phyloP scores from a whole-genome alignment of 306 rosid genomes.

The Gastrolobium villosum region DNA sequence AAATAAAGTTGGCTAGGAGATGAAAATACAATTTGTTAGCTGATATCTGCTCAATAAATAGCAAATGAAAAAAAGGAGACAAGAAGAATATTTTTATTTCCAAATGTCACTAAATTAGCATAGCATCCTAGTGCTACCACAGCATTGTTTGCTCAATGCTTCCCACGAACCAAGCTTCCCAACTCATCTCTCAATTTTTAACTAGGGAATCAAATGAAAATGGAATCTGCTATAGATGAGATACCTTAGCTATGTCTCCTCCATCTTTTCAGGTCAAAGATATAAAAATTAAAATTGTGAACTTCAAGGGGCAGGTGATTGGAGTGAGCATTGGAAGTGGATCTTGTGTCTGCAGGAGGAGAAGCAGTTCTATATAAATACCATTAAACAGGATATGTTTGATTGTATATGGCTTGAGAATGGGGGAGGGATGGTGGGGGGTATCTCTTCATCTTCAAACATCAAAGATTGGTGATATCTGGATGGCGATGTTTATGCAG shows the following conservation, averaged over 20 bases:
- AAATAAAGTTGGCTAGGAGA: background rate
- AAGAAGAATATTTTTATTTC: constrained; percentile 26
- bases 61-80: constrained; percentile 33
- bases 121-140: constrained; percentile 12
- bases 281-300: too few species aligned
- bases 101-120: background rate
- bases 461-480: background rate
- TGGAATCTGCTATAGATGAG: constrained; percentile 5
- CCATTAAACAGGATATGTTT: background rate
- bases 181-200: constrained; percentile 37
- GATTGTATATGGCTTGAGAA: constrained; percentile 5
- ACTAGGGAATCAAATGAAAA: constrained; percentile 31
- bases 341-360: too few species aligned
- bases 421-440: background rate
- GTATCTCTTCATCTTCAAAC: background rate
- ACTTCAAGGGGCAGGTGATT: background rate
- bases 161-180: constrained; percentile 25
- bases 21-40: constrained; percentile 15
- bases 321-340: background rate
- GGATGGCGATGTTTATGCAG: constrained; percentile 10
- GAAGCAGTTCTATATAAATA: too few species aligned
- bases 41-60: constrained; percentile 37
- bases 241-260: constrained; percentile 23
- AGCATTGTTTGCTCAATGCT: constrained; percentile 37
- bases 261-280: background rate